These are phyloP conservation scores for Phytophthora boehmeriae DNA, from an alignment of 352 stramenopile genomes.

Conservation along the genomic window DNA sequence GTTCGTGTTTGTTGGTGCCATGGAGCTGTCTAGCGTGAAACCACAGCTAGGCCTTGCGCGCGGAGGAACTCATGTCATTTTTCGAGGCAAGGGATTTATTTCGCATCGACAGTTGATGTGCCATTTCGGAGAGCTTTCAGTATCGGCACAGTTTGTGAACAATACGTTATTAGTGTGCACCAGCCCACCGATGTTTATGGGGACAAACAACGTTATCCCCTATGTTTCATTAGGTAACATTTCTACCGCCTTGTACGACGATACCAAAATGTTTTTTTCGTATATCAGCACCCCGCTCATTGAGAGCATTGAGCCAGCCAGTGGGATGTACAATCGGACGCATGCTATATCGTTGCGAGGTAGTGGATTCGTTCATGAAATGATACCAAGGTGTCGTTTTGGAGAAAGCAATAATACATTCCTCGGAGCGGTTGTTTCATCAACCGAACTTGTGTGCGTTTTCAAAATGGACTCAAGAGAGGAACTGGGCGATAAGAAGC, in stretches of 20 bases:
- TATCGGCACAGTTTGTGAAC: slow-evolving; percentile 34
- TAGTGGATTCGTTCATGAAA: slow-evolving; percentile 22
- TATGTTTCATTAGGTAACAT: slow-evolving; percentile 31
- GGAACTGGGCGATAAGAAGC: neutral
- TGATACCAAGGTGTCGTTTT: slow-evolving; percentile 34
- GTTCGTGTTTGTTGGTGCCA: slow-evolving; percentile 42
- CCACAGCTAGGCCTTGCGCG: slow-evolving; percentile 31
- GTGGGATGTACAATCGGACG: slow-evolving; percentile 29
- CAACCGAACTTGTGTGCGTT: slow-evolving; percentile 17
- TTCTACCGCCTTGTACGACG: slow-evolving; percentile 12
- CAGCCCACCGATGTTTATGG: slow-evolving; percentile 39
- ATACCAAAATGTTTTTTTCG: slow-evolving; percentile 22
- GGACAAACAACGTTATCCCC: slow-evolving; percentile 13
- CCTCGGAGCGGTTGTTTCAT: slow-evolving; percentile 22
- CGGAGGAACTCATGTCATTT: slow-evolving; percentile 36
- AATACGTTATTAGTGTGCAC: slow-evolving; percentile 27
- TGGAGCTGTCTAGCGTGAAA: slow-evolving; percentile 29
- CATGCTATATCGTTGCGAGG: slow-evolving; percentile 30
- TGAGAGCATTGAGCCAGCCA: slow-evolving; percentile 25
- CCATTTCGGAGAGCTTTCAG: slow-evolving; percentile 35
- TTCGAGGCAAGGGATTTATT: slow-evolving; percentile 45
- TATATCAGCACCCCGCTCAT: slow-evolving; percentile 41
- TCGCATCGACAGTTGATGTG: slow-evolving; percentile 37
- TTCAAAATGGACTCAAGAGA: slow-evolving; percentile 19
- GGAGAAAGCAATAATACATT: slow-evolving; percentile 17